Evolutionary conservation across 139 green algal species (phyloP).

Genomic region (Coelastrella sp.): DNA sequence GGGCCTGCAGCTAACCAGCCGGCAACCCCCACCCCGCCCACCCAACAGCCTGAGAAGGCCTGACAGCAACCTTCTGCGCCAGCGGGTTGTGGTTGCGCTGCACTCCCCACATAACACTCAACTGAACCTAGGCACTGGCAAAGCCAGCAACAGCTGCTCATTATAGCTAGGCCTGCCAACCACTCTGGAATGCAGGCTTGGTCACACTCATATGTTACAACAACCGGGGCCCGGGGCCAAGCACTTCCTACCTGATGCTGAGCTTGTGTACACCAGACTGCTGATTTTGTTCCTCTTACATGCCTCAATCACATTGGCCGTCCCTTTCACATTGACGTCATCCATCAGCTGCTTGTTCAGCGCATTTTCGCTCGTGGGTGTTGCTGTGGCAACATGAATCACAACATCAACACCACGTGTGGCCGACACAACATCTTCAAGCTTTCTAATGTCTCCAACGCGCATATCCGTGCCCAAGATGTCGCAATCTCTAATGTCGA

Average conservation of each 20-base stretch:
- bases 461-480: conserved; percentile 49
- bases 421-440: conserved; percentile 59
- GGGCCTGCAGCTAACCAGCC: too few species aligned
- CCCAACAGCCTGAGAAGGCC: too few species aligned
- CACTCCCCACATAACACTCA: too few species aligned
- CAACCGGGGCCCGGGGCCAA: too few species aligned
- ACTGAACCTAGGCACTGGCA: too few species aligned
- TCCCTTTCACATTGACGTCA: conserved; percentile 90
- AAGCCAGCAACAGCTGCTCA: too few species aligned
- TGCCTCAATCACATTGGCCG: conserved; percentile 81
- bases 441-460: conserved; percentile 69
- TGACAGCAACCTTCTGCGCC: too few species aligned
- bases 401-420: conserved; percentile 76
- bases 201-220: too few species aligned
- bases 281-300: conserved; percentile 67
- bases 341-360: conserved; percentile 87
- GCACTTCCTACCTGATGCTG: conserved; percentile 70
- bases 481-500: conserved; percentile 78
- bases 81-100: too few species aligned
- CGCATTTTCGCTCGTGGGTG: conserved; percentile 82
- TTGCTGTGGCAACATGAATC: conserved; percentile 90
- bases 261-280: conserved; percentile 85
- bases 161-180: too few species aligned
- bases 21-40: too few species aligned
- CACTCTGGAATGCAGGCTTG: too few species aligned